Percentiles rank a stretch among this genome's conserved stretches.
Conservation (phyloP, 495 filamentous ascomycete species). For the Xylaria longipes region DNA sequence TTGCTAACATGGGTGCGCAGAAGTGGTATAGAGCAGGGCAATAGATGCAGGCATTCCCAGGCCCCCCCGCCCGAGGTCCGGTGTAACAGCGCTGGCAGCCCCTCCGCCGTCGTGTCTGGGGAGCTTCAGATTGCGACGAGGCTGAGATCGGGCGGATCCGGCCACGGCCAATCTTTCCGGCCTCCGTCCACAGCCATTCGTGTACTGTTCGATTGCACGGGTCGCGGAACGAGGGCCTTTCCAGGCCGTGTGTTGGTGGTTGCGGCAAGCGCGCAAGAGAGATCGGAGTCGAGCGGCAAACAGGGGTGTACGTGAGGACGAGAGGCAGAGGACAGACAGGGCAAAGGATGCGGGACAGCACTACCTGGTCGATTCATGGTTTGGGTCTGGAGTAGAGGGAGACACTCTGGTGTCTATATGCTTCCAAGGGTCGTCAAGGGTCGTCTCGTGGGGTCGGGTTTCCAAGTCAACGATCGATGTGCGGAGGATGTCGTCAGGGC, state of each 20-base stretch:
- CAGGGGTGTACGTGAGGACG: constrained; percentile 21
- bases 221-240: not conserved
- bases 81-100: not conserved
- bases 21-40: constrained; percentile 10
- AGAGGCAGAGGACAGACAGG: constrained; percentile 29
- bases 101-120: not conserved
- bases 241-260: not conserved
- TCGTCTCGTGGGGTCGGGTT: constrained; percentile 26
- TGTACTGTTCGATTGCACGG: constrained; percentile 6
- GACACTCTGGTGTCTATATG: constrained; percentile 21
- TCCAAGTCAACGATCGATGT: not conserved
- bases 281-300: constrained; percentile 33
- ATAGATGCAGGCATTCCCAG: not conserved
- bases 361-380: constrained; percentile 68
- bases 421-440: constrained; percentile 15
- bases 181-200: constrained; percentile 3
- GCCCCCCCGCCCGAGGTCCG: not conserved
- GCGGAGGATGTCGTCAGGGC: constrained; percentile 8
- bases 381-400: constrained; percentile 27
- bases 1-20: constrained; percentile 22
- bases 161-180: not conserved
- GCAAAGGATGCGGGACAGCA: constrained; percentile 38
- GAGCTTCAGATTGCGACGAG: constrained; percentile 24
- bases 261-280: constrained; percentile 1
- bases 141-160: constrained; percentile 16